Conservation (phyloP, 2,329 filamentous ascomycete species). For the Talaromyces sp. region DNA sequence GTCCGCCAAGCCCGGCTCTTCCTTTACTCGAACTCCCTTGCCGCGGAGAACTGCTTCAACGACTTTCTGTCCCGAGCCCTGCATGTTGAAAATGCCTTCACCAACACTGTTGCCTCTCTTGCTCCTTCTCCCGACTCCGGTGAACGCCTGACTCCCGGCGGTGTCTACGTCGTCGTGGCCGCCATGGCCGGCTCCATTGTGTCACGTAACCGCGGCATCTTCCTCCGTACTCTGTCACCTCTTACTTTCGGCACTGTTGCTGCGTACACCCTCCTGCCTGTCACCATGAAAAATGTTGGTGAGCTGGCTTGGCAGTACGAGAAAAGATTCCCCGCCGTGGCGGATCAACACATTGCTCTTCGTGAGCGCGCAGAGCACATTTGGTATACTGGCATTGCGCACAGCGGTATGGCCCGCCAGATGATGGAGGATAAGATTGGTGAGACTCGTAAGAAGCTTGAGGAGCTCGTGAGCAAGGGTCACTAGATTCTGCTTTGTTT, state of each 20-base stretch:
- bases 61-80: slow-evolving; percentile 77
- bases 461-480: slow-evolving; percentile 90
- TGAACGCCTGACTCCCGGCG: slow-evolving; percentile 86
- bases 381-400: slow-evolving; percentile 72
- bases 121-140: slow-evolving; percentile 82
- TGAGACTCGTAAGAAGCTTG: slow-evolving; percentile 73
- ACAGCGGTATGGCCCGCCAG: slow-evolving; percentile 69
- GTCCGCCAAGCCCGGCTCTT: slow-evolving; percentile 79
- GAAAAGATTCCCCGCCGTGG: slow-evolving; percentile 79
- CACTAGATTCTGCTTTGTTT: slow-evolving; percentile 56
- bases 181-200: slow-evolving; percentile 95
- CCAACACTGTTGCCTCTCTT: slow-evolving; percentile 82
- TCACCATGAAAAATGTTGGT: slow-evolving; percentile 87
- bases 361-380: slow-evolving; percentile 70
- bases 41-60: slow-evolving; percentile 83
- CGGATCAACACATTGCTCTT: slow-evolving; percentile 75
- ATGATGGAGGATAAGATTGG: slow-evolving; percentile 82
- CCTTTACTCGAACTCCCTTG: slow-evolving; percentile 73
- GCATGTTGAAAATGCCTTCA: slow-evolving; percentile 84
- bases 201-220: slow-evolving; percentile 80
- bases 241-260: slow-evolving; percentile 78
- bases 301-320: slow-evolving; percentile 91
- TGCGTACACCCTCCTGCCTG: slow-evolving; percentile 80
- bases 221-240: slow-evolving; percentile 77
- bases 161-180: slow-evolving; percentile 89